Conservation (phyloP, 208 protist genomes). For the Herpetomonas tarakana region DNA sequence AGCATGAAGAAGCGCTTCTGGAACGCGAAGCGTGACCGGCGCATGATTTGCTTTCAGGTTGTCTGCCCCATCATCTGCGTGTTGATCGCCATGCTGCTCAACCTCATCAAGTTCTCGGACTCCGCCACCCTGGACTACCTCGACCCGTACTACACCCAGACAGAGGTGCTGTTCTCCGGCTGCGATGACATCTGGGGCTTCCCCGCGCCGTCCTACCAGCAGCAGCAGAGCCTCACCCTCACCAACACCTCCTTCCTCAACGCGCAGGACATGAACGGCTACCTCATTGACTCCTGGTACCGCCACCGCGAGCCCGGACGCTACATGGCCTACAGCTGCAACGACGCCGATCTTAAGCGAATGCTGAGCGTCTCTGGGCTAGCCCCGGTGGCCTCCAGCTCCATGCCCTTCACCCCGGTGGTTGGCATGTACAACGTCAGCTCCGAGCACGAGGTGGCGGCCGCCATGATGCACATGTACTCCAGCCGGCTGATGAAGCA, state of each 20-base stretch:
- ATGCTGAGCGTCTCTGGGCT: neutral
- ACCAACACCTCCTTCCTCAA: neutral
- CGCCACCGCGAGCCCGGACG: neutral
- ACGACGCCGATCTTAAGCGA: neutral
- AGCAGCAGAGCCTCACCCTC: conserved; percentile 1
- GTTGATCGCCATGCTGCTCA: conserved; percentile 34
- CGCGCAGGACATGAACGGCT: conserved; percentile 3
- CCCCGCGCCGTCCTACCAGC: neutral
- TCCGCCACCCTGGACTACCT: neutral
- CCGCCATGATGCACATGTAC: conserved; percentile 4
- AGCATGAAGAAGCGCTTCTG: conserved; percentile 26
- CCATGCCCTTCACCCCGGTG: conserved; percentile 6
- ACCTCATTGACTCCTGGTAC: conserved; percentile 4
- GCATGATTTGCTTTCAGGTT: conserved; percentile 27
- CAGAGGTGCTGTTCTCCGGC: neutral
- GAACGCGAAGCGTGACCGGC: conserved; percentile 23
- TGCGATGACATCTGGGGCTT: neutral
- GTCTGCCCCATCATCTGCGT: conserved; percentile 28
- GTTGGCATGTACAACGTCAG: conserved; percentile 6
- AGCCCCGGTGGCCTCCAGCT: conserved; percentile 8
- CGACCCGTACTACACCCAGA: conserved; percentile 1
- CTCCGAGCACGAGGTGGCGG: conserved; percentile 3
- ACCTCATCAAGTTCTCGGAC: conserved; percentile 4
- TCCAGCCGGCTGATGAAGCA: neutral
- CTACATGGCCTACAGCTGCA: neutral